Percentiles rank a stretch among this genome's conserved stretches.
These are phyloP conservation scores for Hypoxylon sp. DNA, from an alignment of 2,329 filamentous ascomycete species.

Conservation along the genomic window DNA sequence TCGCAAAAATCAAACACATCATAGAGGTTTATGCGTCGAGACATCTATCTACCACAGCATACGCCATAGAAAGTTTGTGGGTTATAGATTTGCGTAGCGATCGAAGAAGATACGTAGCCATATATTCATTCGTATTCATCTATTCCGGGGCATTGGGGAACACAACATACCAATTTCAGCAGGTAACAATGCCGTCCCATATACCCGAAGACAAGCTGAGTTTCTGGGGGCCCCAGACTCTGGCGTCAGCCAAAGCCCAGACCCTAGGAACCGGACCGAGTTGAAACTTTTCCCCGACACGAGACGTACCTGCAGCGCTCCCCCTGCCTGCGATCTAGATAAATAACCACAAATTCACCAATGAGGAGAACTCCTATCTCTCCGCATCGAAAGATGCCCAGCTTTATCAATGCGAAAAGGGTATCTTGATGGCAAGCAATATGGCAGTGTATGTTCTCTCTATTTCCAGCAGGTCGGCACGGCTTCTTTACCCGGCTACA, in stretches of 20 bases:
- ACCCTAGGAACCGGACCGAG: constrained; percentile 31
- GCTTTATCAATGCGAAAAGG: constrained; percentile 27
- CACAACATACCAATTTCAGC: constrained; percentile 15
- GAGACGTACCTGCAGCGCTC: constrained; percentile 43
- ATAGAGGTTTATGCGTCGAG: too few species aligned
- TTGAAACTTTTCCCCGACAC: constrained; percentile 41
- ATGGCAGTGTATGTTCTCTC: too few species aligned
- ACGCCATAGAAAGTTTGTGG: too few species aligned
- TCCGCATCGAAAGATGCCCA: constrained; percentile 30
- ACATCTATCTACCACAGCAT: too few species aligned
- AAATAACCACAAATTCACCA: constrained; percentile 24
- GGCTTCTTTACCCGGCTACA: constrained; percentile 19
- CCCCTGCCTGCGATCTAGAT: constrained; percentile 42
- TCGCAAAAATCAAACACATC: constrained; percentile 21
- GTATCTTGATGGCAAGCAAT: constrained; percentile 11
- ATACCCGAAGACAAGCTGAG: constrained; percentile 28
- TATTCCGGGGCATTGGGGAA: too few species aligned
- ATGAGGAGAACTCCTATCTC: constrained; percentile 19
- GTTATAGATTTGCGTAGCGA: too few species aligned
- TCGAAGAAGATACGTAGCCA: too few species aligned
- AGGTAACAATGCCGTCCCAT: constrained; percentile 32
- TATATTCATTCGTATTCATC: too few species aligned
- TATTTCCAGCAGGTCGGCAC: constrained; percentile 20
- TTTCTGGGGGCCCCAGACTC: constrained; percentile 28
- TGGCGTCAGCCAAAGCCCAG: constrained; percentile 29